Percentiles rank a stretch among this genome's conserved stretches.
These are phyloP conservation scores for Clavispora phyllophila DNA, from an alignment of 805 yeast species.

Conservation along the genomic window DNA sequence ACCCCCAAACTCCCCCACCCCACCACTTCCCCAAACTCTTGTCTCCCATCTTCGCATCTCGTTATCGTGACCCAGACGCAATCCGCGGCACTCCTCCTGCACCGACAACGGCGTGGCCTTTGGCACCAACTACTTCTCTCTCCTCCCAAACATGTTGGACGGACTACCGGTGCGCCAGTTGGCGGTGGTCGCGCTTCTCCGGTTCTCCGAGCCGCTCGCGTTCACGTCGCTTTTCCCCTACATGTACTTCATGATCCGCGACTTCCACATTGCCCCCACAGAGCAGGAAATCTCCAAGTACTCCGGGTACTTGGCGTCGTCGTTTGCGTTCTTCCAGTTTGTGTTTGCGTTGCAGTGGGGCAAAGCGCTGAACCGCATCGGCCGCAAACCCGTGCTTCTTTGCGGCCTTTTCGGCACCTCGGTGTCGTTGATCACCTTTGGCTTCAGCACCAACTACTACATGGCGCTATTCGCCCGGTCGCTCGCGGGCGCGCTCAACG, in stretches of 20 bases:
- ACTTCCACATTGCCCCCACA: conserved; percentile 43
- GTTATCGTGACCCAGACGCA: no score
- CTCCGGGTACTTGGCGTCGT: conserved; percentile 57
- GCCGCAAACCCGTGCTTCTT: conserved; percentile 51
- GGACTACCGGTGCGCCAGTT: conserved; percentile 56
- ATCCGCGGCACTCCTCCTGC: no score
- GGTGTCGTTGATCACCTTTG: conserved; percentile 44
- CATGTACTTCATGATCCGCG: conserved; percentile 58
- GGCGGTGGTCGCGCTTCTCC: conserved; percentile 33
- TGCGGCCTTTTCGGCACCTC: conserved; percentile 51
- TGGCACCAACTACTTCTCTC: no score
- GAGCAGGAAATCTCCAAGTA: conserved; percentile 54
- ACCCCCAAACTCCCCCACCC: no score
- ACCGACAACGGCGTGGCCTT: no score
- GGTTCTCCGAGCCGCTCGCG: conserved; percentile 60
- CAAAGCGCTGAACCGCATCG: conserved; percentile 45
- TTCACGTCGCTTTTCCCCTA: conserved; percentile 63
- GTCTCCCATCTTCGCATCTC: no score
- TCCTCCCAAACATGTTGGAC: not conserved
- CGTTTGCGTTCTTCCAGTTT: conserved; percentile 58
- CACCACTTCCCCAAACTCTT: no score
- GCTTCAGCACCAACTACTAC: conserved; percentile 48
- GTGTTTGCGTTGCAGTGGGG: conserved; percentile 61
- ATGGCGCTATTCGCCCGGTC: conserved; percentile 51
- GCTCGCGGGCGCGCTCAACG: conserved; percentile 54